Conservation (phyloP, 257 asterid genomes). For the Ehretia macrophylla region DNA sequence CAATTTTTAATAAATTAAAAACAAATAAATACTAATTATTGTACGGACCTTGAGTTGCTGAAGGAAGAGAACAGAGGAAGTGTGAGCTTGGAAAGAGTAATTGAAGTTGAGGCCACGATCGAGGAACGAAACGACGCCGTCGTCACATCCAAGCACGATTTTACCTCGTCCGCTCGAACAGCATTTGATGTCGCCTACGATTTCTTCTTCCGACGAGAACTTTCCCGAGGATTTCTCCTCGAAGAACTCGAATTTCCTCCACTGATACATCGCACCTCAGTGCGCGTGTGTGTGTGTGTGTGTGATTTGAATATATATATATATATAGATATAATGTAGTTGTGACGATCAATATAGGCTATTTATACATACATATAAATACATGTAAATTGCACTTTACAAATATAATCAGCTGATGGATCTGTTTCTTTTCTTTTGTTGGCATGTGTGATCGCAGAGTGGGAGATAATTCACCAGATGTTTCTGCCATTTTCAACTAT, state of each 20-base stretch:
- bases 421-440: neutral
- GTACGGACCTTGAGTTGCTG: slow-evolving; percentile 83
- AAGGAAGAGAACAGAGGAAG: slow-evolving; percentile 76
- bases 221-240: slow-evolving; percentile 69
- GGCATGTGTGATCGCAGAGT: too few relatives aligned
- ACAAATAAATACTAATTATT: neutral
- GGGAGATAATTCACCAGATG: neutral
- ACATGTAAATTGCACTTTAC: too few relatives aligned
- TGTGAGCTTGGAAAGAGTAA: slow-evolving; percentile 75
- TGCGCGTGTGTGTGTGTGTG: neutral
- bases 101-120: slow-evolving; percentile 81
- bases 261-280: slow-evolving; percentile 61
- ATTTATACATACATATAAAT: too few relatives aligned
- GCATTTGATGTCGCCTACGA: slow-evolving; percentile 57
- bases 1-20: too few relatives aligned
- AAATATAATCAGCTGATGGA: neutral
- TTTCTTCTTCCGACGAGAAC: slow-evolving; percentile 55
- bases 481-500: neutral
- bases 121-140: slow-evolving; percentile 70
- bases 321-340: too few relatives aligned
- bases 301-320: too few relatives aligned
- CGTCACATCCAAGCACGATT: slow-evolving; percentile 61
- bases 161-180: slow-evolving; percentile 89
- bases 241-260: slow-evolving; percentile 96
- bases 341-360: too few relatives aligned